phyloP scores from a whole-genome alignment of 305 asterid genomes.

The Fraxinus xanthoxyloides region DNA sequence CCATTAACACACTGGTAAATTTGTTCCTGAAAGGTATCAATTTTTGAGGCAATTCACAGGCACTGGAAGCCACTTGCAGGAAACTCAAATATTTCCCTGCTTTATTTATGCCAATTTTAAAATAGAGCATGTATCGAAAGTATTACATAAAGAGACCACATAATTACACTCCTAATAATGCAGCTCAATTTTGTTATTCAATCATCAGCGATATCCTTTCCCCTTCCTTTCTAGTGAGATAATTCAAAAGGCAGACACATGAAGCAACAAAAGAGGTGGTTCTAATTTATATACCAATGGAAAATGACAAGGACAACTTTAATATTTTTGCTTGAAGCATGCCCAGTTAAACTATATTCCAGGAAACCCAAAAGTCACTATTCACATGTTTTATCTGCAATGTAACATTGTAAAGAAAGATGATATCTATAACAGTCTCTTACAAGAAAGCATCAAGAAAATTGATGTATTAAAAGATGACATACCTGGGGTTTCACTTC shows the following conservation, averaged over 20 bases:
- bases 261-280: not conserved
- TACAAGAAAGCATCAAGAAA: not conserved
- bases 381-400: not conserved
- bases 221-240: not conserved
- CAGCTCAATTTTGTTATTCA: not conserved
- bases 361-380: not conserved
- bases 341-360: not conserved
- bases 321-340: not conserved
- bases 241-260: not conserved
- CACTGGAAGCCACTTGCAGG: not conserved
- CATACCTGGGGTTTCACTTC: constrained; percentile 54
- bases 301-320: not conserved
- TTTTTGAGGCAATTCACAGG: not conserved
- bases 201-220: not conserved
- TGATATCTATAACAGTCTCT: not conserved
- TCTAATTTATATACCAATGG: not conserved
- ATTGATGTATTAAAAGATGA: not conserved
- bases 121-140: not conserved
- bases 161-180: not conserved
- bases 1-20: not conserved
- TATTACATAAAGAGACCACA: not conserved
- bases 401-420: not conserved
- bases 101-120: not conserved
- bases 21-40: not conserved
- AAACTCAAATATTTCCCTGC: not conserved